phyloP scores from a whole-genome alignment of 305 asterid species.

The Fraxinus greggii region DNA sequence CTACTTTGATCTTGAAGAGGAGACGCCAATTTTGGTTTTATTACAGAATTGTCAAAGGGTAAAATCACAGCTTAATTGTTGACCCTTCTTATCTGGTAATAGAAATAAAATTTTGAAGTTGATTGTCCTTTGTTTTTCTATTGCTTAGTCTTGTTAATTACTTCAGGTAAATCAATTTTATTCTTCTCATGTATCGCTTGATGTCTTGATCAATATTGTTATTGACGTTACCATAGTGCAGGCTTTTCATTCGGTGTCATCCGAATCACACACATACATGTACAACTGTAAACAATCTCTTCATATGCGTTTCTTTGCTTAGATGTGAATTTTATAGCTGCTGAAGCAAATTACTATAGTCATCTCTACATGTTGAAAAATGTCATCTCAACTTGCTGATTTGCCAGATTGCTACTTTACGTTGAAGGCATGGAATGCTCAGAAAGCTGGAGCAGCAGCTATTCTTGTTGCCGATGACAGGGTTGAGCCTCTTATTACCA shows the following conservation, averaged over 20 bases:
- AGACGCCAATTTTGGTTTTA: background rate
- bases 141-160: background rate
- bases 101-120: background rate
- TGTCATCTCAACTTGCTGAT: slow-evolving; percentile 21
- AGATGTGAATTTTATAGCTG: background rate
- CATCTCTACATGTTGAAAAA: slow-evolving; percentile 9
- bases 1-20: background rate
- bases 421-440: slow-evolving; percentile 96
- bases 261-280: background rate
- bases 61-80: background rate
- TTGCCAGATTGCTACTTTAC: slow-evolving; percentile 86
- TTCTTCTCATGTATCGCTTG: background rate
- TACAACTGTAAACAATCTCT: background rate
- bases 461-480: slow-evolving; percentile 90
- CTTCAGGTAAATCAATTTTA: background rate
- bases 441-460: slow-evolving; percentile 97
- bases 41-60: background rate
- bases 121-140: slow-evolving; percentile 3
- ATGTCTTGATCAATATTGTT: background rate
- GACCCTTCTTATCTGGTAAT: background rate
- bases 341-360: background rate
- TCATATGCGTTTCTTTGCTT: background rate
- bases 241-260: background rate
- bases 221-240: background rate
- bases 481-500: slow-evolving; percentile 82